Evolutionary conservation across 1,284 basidiomycete species (phyloP).

Genomic region (Heterobasidion irregulare): DNA sequence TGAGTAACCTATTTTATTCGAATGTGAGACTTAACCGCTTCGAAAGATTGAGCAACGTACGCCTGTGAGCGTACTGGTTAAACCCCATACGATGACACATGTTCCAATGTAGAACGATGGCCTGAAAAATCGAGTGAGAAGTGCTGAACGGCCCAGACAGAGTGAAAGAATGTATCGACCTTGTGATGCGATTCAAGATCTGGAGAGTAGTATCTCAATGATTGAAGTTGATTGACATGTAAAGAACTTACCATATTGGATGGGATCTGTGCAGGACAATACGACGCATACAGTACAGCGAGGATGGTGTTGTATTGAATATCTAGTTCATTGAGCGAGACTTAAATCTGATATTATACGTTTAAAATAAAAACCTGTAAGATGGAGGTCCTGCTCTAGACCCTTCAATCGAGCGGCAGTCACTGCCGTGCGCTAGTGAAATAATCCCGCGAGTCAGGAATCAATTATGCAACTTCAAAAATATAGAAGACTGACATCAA

Average conservation of each 20-base stretch:
- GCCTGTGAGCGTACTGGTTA: conserved; percentile 54
- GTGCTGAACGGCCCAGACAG: not conserved
- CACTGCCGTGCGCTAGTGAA: conserved; percentile 45
- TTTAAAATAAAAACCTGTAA: conserved; percentile 29
- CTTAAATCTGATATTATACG: not conserved
- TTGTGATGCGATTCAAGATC: conserved; percentile 44
- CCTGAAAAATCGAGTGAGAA: conserved; percentile 21
- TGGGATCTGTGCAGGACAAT: conserved; percentile 55
- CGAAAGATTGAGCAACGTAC: conserved; percentile 20
- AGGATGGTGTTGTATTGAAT: conserved; percentile 53
- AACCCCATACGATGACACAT: conserved; percentile 56
- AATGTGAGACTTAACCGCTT: not conserved
- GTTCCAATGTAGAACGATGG: conserved; percentile 55
- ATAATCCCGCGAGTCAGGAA: not conserved
- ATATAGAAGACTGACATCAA: conserved; percentile 38
- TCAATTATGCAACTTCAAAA: not conserved
- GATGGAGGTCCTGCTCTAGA: conserved; percentile 44
- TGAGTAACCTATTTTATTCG: not conserved
- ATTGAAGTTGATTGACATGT: not conserved
- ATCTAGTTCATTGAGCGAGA: conserved; percentile 24
- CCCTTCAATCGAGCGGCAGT: conserved; percentile 55
- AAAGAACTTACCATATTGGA: conserved; percentile 47
- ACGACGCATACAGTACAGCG: conserved; percentile 52
- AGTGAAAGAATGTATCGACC: conserved; percentile 21
- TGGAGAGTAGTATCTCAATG: conserved; percentile 13